Evolutionary conservation across 768 basidiomycete genomes (phyloP).

Genomic region (Russula vinacea): DNA sequence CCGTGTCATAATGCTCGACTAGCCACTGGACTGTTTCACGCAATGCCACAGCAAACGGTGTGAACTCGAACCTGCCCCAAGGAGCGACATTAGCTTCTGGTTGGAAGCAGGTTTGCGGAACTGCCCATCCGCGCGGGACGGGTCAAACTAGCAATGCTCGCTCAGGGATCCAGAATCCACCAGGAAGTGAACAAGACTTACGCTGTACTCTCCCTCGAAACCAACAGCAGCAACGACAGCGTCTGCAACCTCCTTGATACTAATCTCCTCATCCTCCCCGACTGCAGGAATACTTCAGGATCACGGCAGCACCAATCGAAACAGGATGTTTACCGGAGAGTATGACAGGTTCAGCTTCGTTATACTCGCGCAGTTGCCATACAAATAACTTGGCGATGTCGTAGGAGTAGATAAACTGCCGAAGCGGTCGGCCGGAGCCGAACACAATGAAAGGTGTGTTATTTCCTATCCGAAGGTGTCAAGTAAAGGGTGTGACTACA

Average conservation of each 20-base stretch:
- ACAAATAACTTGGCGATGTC: conserved; percentile 95
- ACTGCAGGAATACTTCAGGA: conserved; percentile 45
- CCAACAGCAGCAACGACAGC: conserved; percentile 83
- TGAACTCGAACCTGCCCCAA: conserved; percentile 81
- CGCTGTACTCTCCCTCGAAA: conserved; percentile 73
- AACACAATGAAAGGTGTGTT: conserved; percentile 81
- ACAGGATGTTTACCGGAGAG: conserved; percentile 61
- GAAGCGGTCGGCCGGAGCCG: conserved; percentile 86
- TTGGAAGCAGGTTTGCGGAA: conserved; percentile 97
- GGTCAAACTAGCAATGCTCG: conserved; percentile 63
- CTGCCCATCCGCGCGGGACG: conserved; percentile 83
- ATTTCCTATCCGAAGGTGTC: conserved; percentile 51
- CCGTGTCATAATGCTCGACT: conserved; percentile 66
- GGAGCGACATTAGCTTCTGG: conserved; percentile 71
- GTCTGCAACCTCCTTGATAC: conserved; percentile 86
- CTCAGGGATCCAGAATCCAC: neutral
- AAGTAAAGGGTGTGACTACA: conserved; percentile 6
- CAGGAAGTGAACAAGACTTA: conserved; percentile 37
- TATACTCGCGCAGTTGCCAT: conserved; percentile 87
- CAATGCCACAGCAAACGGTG: conserved; percentile 84
- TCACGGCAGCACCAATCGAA: neutral
- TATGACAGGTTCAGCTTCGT: conserved; percentile 90
- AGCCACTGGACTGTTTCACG: conserved; percentile 84
- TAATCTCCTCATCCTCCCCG: conserved; percentile 90
- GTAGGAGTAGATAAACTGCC: conserved; percentile 97